A percentile compares a stretch with the other conserved stretches of the same genome.
phyloP scores from a whole-genome alignment of 306 rosid species.

The Sesbania bispinosa region DNA sequence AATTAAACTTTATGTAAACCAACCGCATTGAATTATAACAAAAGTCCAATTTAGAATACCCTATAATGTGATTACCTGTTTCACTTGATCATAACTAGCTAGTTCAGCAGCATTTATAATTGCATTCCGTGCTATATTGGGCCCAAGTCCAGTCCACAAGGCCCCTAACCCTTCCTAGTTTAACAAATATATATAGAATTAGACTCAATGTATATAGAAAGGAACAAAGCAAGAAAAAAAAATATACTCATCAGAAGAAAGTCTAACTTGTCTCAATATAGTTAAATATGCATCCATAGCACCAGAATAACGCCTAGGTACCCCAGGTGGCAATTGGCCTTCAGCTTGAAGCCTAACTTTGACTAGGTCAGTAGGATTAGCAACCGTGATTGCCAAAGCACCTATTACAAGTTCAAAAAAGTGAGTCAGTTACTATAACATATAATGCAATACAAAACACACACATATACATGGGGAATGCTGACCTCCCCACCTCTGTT shows the following conservation, averaged over 20 bases:
- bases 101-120: constrained; percentile 94
- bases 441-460: background rate
- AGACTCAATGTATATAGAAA: background rate
- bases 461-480: constrained; percentile 8
- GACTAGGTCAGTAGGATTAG: constrained; percentile 95
- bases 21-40: constrained; percentile 1
- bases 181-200: background rate
- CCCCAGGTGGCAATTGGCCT: constrained; percentile 80
- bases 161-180: constrained; percentile 84
- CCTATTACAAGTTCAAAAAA: constrained; percentile 46
- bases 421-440: background rate
- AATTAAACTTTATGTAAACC: constrained; percentile 31
- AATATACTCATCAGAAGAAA: background rate
- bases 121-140: constrained; percentile 86
- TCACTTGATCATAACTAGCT: constrained; percentile 96
- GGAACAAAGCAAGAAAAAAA: background rate
- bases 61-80: constrained; percentile 57
- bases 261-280: constrained; percentile 68
- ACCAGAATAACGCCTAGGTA: constrained; percentile 89
- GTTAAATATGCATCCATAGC: constrained; percentile 80
- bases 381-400: constrained; percentile 81
- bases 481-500: constrained; percentile 15
- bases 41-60: constrained; percentile 17
- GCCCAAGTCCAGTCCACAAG: constrained; percentile 97
- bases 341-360: constrained; percentile 95